These are phyloP conservation scores for Xylariaceae sp. DNA, from an alignment of 2,329 filamentous ascomycete species.

Conservation along the genomic window DNA sequence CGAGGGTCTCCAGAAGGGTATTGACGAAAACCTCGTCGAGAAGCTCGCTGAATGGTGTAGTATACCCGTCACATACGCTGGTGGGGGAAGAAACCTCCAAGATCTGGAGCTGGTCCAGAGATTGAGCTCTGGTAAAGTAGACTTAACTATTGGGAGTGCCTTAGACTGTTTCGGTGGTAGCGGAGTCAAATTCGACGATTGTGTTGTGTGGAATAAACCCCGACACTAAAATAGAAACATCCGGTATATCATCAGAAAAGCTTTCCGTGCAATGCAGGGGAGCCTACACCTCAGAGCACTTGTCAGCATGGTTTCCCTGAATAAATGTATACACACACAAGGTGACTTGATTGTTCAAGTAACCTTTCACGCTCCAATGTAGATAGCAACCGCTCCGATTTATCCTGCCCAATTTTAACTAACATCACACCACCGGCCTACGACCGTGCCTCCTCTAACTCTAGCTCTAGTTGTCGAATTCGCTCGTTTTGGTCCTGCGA, in stretches of 20 bases:
- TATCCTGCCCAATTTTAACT: conserved; percentile 17
- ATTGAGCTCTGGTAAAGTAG: conserved; percentile 76
- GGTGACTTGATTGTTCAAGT: conserved; percentile 24
- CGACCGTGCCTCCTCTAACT: conserved; percentile 61
- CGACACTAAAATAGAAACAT: too few species aligned
- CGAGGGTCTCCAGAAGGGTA: conserved; percentile 85
- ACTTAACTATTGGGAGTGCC: conserved; percentile 94
- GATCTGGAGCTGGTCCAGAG: conserved; percentile 79
- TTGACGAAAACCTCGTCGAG: conserved; percentile 79
- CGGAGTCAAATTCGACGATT: conserved; percentile 83
- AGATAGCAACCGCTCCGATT: background rate
- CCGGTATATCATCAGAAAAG: too few species aligned
- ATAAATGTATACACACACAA: conserved; percentile 26
- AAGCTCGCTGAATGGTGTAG: conserved; percentile 79
- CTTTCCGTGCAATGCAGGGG: too few species aligned
- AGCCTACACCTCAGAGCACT: conserved; percentile 15
- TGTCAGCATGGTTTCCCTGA: too few species aligned
- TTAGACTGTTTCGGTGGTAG: conserved; percentile 91
- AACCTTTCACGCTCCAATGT: conserved; percentile 14
- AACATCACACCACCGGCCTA: conserved; percentile 27
- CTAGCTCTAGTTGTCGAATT: conserved; percentile 63
- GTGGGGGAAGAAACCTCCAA: conserved; percentile 77
- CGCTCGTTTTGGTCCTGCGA: conserved; percentile 63
- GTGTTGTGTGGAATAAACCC: conserved; percentile 90
- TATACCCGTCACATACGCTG: conserved; percentile 94